Evolutionary conservation across 345 rosid species (phyloP), one percentile per base, ranked within the genome.

Genomic region (Rhodamnia rubescens): DNA sequence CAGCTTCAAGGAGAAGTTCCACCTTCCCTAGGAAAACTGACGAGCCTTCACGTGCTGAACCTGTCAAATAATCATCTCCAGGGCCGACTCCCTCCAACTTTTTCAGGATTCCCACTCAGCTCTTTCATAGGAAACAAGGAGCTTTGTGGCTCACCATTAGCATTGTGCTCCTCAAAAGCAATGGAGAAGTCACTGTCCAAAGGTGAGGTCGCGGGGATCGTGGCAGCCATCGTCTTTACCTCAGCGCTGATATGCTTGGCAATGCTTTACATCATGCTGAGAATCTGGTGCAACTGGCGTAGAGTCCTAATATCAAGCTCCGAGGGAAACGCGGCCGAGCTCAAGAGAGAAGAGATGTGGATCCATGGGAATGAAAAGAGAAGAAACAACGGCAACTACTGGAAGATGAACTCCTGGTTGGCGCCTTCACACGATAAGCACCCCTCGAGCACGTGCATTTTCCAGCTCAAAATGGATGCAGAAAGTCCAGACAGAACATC

Each of bases 1-100:
- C 87, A 88, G 85, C 97, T 96, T 44, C 85, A 87, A 50, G 98
- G 97, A 80, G 86, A 91, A 84, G 90, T 95, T 75, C 97, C 98
- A 1, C 56, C 85, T 82, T 91, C 93, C 74, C 93, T 96, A 2
- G 92, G 90, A 26, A 93, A 93, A 74, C 93, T 96, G 88, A 94
- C 93, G 7, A 96, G 99, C 89, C 95, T 96, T 64, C 93, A 91
- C 85, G 53, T 85, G 87, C 90, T 96, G 74, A 93, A 94, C 92
- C 89, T 96, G 90, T 96, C 99, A 52, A 89, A 89, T 84, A 96
- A 96, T 90, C 88, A 90, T 87, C 94, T 96, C 21, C 85, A 90
- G 10, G 99, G 99, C 20, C 91, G 90, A 50, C 83, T 96, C 47
- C 96, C 95, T 40, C 82, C 90, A 21, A 83, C 89, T 20, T 93